phyloP scores from a whole-genome alignment of 1,284 basidiomycete species.

The Ustilago hordei region DNA sequence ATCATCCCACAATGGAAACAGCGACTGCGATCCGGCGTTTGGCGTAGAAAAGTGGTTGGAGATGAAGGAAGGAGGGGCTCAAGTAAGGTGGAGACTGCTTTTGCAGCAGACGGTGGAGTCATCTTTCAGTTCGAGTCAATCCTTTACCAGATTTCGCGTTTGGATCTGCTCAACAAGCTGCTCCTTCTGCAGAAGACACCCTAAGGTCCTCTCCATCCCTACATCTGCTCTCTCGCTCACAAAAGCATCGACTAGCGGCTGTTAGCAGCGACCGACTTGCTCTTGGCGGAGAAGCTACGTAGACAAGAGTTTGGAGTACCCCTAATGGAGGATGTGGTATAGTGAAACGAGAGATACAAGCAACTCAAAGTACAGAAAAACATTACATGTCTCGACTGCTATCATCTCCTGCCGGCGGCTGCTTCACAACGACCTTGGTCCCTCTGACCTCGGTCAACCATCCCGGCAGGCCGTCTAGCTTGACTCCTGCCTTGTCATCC shows the following conservation, averaged over 20 bases:
- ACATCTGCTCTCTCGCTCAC: neutral
- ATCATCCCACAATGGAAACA: conserved; percentile 16
- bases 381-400: conserved; percentile 43
- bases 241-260: neutral
- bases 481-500: conserved; percentile 1
- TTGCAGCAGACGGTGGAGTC: conserved; percentile 18
- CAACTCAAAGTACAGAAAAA: neutral
- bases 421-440: conserved; percentile 48
- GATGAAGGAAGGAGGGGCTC: neutral
- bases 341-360: conserved; percentile 2
- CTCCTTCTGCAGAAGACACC: neutral
- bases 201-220: conserved; percentile 4
- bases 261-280: too few species aligned
- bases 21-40: too few species aligned
- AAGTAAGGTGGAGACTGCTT: neutral
- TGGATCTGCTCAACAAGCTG: neutral
- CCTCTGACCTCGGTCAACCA: conserved; percentile 59
- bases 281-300: too few species aligned
- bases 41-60: neutral
- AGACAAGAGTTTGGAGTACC: too few species aligned
- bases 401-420: conserved; percentile 29
- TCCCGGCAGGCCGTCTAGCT: conserved; percentile 45
- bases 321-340: conserved; percentile 3
- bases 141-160: neutral
- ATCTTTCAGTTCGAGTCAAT: conserved; percentile 7